Evolutionary conservation across 768 basidiomycete genomes (phyloP), one percentile per base, ranked within the genome.

Genomic region (Agaricus subrufescens): DNA sequence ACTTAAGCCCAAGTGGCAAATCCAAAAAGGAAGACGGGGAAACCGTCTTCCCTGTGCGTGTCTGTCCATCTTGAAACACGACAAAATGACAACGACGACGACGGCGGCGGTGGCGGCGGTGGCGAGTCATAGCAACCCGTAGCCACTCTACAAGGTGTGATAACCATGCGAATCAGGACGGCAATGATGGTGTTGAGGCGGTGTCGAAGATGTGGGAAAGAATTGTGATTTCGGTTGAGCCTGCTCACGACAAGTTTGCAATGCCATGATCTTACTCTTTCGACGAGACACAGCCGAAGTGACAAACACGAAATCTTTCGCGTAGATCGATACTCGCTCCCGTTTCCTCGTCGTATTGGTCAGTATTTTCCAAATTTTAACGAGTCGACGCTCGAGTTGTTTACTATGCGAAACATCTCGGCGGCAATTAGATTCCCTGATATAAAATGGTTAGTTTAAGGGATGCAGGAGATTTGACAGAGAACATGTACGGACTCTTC

Each of bases 261-360:
- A 43, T 37, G 39, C 39, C 42, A 74, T 71, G 45, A 77, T 66
- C 66, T 83, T 85, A 66, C 83, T 85, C 53, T 79, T 81, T 57
- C 83, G 75, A 53, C 77, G 75, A 40, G 76, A 65, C 14, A 47
- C 39, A 38, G 75, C 64, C 0, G 55, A 30, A 9, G 79, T 85
- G 61, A 87, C 73, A 57, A 86, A 73, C 62, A 86, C 76, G 65
- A 87, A 87, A 64, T 84, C 84, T 25, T 77, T 75, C 30, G 81
- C 77, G 47, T 85, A 71, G 63, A 79, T 65, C 2, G 85, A 84
- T 4, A 75, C 73, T 42, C 82, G 78, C 26, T 78, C 75, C 34
- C 71, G 71, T 52, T 75, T 82, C 59, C 80, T 81, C 31, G 80
- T 75, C 30, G 72, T 69, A 25, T 75, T 71, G 26, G 84, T 85